Conservation (phyloP, 257 asterid species). For the Fraxinus cuspidata region DNA sequence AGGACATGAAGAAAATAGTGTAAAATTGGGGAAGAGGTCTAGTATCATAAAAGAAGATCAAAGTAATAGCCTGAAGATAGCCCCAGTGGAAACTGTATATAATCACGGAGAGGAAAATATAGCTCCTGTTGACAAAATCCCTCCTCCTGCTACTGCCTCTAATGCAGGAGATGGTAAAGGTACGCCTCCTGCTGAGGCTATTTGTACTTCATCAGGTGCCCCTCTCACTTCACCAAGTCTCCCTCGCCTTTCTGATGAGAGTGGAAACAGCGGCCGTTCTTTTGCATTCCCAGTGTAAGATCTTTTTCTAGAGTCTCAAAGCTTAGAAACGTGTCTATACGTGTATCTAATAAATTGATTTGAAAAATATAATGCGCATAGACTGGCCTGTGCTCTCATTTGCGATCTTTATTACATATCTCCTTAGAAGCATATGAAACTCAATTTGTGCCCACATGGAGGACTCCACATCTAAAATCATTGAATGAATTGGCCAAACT, state of each 20-base stretch:
- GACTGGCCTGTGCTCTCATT: background rate
- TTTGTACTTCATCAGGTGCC: conserved; percentile 21
- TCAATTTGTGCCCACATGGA: background rate
- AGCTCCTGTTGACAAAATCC: conserved; percentile 20
- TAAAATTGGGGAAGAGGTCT: conserved; percentile 29
- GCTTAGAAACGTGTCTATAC: background rate
- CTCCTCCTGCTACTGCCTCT: conserved; percentile 28
- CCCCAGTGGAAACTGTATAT: conserved; percentile 9
- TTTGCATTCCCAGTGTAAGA: conserved; percentile 71
- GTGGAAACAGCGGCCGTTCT: conserved; percentile 43
- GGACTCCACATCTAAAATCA: background rate
- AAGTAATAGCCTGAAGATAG: conserved; percentile 21
- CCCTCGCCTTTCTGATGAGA: conserved; percentile 59
- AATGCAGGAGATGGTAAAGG: conserved; percentile 28
- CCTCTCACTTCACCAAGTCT: conserved; percentile 33
- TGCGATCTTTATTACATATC: background rate
- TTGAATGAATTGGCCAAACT: background rate
- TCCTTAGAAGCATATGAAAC: background rate
- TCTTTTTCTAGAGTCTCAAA: background rate
- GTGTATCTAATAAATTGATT: background rate
- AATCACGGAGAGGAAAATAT: conserved; percentile 21
- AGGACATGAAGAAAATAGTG: conserved; percentile 39
- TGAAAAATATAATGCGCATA: background rate
- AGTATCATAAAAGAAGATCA: conserved; percentile 27
- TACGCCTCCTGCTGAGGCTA: conserved; percentile 7